phyloP scores from a whole-genome alignment of 805 yeast species.

The Wickerhamiella brachini region DNA sequence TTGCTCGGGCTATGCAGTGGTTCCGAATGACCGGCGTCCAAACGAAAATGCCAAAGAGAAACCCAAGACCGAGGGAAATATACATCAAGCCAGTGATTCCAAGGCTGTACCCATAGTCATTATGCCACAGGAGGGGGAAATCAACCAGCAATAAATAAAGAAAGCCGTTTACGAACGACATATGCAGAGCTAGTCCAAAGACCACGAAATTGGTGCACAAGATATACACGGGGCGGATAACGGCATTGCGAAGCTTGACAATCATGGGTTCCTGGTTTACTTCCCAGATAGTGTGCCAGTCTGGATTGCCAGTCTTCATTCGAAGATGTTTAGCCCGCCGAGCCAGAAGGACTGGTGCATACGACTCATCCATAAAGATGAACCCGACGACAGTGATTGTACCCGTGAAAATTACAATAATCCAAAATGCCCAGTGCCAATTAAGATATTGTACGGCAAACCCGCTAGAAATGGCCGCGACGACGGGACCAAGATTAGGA shows the following conservation, averaged over 20 bases:
- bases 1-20: slow-evolving; percentile 22
- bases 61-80: slow-evolving; percentile 44
- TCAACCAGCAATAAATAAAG: slow-evolving; percentile 49
- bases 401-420: slow-evolving; percentile 43
- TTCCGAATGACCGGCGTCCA: slow-evolving; percentile 36
- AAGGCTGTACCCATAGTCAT: slow-evolving; percentile 32
- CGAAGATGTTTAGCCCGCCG: slow-evolving; percentile 35
- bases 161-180: slow-evolving; percentile 59
- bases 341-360: slow-evolving; percentile 39
- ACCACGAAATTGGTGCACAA: slow-evolving; percentile 49
- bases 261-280: slow-evolving; percentile 12
- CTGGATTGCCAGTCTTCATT: slow-evolving; percentile 39
- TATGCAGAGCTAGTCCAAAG: slow-evolving; percentile 44
- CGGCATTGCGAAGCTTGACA: slow-evolving; percentile 27
- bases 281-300: slow-evolving; percentile 48
- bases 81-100: slow-evolving; percentile 48
- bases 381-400: slow-evolving; percentile 32
- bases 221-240: slow-evolving; percentile 42
- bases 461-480: slow-evolving; percentile 36
- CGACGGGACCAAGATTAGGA: slow-evolving; percentile 45
- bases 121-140: slow-evolving; percentile 40
- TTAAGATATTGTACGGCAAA: slow-evolving; percentile 35
- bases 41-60: slow-evolving; percentile 33
- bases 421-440: slow-evolving; percentile 58
- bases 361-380: slow-evolving; percentile 41